Evolutionary conservation across 225 moss, liverwort and hornwort species (phyloP).

Genomic region (Pleurozium schreberi): DNA sequence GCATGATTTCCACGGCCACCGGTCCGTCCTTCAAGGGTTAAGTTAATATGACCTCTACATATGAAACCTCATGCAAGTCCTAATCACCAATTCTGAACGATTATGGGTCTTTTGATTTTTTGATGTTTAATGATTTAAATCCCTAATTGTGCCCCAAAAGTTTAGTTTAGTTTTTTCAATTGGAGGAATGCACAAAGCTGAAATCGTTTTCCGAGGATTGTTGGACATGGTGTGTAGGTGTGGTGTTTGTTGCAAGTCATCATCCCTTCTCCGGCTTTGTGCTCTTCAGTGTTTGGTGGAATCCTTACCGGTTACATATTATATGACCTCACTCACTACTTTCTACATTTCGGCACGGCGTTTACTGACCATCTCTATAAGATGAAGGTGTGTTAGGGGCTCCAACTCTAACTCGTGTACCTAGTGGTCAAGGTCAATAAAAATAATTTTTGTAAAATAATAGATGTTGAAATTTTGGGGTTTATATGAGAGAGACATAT

Average conservation of each 20-base stretch:
- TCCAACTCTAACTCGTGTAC: background rate
- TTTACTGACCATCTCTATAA: conserved; percentile 37
- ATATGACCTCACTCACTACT: conserved; percentile 73
- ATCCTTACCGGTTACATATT: conserved; percentile 51
- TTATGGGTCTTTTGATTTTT: background rate
- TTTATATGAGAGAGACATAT: too few species aligned
- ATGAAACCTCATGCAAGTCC: too few species aligned
- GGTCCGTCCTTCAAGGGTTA: too few species aligned
- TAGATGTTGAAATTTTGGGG: background rate
- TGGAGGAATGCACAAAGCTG: background rate
- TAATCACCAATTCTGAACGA: background rate
- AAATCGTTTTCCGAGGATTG: background rate
- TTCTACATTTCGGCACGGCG: conserved; percentile 58
- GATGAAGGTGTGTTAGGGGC: conserved; percentile 41
- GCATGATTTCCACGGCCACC: too few species aligned
- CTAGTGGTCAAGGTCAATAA: background rate
- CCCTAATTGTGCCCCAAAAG: background rate
- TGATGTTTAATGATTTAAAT: background rate
- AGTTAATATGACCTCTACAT: background rate
- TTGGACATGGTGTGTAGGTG: background rate
- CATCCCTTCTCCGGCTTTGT: background rate
- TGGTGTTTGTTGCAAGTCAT: background rate
- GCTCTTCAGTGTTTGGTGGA: conserved; percentile 46
- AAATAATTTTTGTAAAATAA: accelerated
- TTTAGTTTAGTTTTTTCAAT: background rate